Evolutionary conservation across 306 rosid species (phyloP), one percentile per base, ranked within the genome.

Genomic region (Parietaria judaica): DNA sequence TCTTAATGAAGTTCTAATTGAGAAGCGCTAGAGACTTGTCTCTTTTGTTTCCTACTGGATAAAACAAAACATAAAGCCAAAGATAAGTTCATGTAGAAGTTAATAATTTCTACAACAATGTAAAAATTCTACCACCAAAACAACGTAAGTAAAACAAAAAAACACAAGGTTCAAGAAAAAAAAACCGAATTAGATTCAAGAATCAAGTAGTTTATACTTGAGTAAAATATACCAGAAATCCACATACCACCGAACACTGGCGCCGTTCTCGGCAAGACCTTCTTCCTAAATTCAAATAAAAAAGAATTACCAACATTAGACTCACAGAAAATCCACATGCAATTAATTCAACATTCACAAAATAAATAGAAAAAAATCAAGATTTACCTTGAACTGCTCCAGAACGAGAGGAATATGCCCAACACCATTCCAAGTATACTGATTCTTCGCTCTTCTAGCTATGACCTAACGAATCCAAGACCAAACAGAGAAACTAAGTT

Each of bases 21-120:
- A 83, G 73, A 56, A 75, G 78, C 11, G 83, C 76, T 10, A 83
- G 76, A 44, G 89, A 80, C 15, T 80, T 83, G 44, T 80, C 89
- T 31, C 78, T 80, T 54, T 78, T 75, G 77, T 75, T 59, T 31
- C 73, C 87, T 82, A 61, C 44, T 35, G 54, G 46, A 66, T 15
- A 48, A 52, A 23, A 23, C 31, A 23, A 23, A n/a, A 64, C 39
- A 36, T 36, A 44, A 60, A 5, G 37, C 49, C 63, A 74, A 60
- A 10, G 10, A 14, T 51, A 51, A 60, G 48, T 4, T 45, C 36
- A 41, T 50, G 57, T 17, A 14, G 23, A 46, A 10, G 36, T 14
- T 45, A 8, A 11, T 14, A 41, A 14, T 41, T 38, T 39, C 8
- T 39, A 43, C 5, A 10, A 23, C 31, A 23, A 23, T 0, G 31